phyloP scores from a whole-genome alignment of 495 filamentous ascomycete species.

The Daldinia decipiens region DNA sequence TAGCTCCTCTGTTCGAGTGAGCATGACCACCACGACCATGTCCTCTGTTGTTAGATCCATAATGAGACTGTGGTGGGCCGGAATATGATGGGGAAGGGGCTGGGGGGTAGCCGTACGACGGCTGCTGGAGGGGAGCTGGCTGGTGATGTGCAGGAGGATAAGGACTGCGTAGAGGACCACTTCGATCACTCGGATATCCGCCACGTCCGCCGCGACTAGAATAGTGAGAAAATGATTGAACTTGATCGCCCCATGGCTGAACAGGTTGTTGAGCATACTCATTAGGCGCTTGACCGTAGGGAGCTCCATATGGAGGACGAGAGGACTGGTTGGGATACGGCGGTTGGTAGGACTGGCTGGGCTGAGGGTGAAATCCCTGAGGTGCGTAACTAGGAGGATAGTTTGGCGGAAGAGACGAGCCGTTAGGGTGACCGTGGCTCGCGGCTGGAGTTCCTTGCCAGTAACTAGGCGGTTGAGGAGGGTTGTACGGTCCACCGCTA shows the following conservation, averaged over 20 bases:
- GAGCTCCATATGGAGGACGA: constrained; percentile 47
- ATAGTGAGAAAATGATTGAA: constrained; percentile 40
- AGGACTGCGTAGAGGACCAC: constrained; percentile 39
- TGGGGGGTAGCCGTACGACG: constrained; percentile 52
- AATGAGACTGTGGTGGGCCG: constrained; percentile 53
- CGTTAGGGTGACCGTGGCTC: constrained; percentile 48
- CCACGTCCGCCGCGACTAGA: constrained; percentile 45
- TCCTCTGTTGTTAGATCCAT: constrained; percentile 55
- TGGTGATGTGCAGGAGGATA: constrained; percentile 41
- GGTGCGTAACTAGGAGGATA: constrained; percentile 65
- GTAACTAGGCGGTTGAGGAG: constrained; percentile 48
- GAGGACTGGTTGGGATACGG: constrained; percentile 48
- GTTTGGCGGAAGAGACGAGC: constrained; percentile 55
- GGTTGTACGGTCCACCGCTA: constrained; percentile 40
- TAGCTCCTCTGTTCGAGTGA: constrained; percentile 56
- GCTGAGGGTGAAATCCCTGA: constrained; percentile 56
- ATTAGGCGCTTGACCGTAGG: constrained; percentile 46
- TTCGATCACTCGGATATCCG: constrained; percentile 47
- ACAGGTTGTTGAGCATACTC: constrained; percentile 44
- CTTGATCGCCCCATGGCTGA: constrained; percentile 50
- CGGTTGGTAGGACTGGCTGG: constrained; percentile 44
- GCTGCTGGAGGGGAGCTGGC: constrained; percentile 46
- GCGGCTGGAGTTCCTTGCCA: constrained; percentile 51
- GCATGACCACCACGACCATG: constrained; percentile 59
- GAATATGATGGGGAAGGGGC: constrained; percentile 47